A percentile compares a stretch with the other conserved stretches of the same genome.
These are phyloP conservation scores for Panellus pusillus DNA, from an alignment of 768 basidiomycete genomes.

Conservation along the genomic window DNA sequence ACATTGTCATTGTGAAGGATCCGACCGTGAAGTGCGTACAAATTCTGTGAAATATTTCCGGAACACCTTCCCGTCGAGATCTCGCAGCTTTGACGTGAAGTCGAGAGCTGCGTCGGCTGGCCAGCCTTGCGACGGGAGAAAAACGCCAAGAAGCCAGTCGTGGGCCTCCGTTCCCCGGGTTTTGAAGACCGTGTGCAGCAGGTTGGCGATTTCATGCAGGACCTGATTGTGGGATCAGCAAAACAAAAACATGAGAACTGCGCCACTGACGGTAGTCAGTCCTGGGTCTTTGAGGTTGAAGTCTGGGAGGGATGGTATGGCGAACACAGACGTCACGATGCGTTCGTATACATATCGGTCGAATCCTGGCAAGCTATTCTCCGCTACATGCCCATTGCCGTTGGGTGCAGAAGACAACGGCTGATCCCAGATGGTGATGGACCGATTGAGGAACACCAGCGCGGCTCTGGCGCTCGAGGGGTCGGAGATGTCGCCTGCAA, in stretches of 20 bases:
- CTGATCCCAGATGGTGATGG: constrained; percentile 69
- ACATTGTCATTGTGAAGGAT: constrained; percentile 44
- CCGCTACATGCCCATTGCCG: constrained; percentile 28
- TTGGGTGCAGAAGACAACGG: constrained; percentile 37
- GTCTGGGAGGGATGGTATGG: constrained; percentile 71
- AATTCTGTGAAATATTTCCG: constrained; percentile 88
- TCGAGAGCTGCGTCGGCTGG: constrained; percentile 75
- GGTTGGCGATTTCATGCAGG: constrained; percentile 82
- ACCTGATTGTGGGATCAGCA: constrained; percentile 49
- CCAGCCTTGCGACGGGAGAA: constrained; percentile 88
- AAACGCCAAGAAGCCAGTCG: constrained; percentile 73
- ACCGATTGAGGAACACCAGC: constrained; percentile 72
- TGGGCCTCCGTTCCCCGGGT: constrained; percentile 81
- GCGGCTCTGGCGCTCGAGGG: constrained; percentile 75
- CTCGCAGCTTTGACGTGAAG: constrained; percentile 73
- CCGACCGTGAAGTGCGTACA: constrained; percentile 67
- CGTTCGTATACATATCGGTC: constrained; percentile 90
- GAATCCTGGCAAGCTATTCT: constrained; percentile 74
- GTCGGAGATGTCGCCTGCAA: constrained; percentile 79
- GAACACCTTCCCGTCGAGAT: constrained; percentile 73
- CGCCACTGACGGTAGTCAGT: constrained; percentile 5
- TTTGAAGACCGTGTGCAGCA: constrained; percentile 77
- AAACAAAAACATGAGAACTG: not conserved
- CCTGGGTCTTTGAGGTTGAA: constrained; percentile 78
- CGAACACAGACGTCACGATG: constrained; percentile 79